Percentiles rank a stretch among this genome's conserved stretches.
Evolutionary conservation across 2,329 filamentous ascomycete genomes (phyloP).

Genomic region (Sporothrix brasiliensis): DNA sequence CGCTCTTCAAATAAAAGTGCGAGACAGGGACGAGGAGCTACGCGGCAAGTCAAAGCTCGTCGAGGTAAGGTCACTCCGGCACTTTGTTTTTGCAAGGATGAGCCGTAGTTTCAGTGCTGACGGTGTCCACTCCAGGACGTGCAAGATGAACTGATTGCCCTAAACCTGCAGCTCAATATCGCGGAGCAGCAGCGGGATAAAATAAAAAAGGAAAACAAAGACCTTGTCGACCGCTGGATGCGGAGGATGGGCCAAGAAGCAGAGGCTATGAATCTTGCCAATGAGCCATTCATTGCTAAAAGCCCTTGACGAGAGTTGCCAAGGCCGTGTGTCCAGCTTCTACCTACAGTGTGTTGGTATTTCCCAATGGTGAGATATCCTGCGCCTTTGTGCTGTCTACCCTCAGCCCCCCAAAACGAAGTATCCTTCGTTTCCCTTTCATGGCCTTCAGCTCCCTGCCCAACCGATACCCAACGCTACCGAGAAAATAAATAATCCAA

Average conservation of each 20-base stretch:
- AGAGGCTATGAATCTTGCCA: constrained; percentile 77
- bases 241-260: constrained; percentile 82
- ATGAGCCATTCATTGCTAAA: constrained; percentile 49
- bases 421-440: neutral
- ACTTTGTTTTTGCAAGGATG: neutral
- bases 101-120: neutral
- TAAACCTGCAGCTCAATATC: constrained; percentile 86
- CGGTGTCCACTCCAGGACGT: constrained; percentile 59
- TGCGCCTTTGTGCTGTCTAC: neutral
- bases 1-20: constrained; percentile 65
- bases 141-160: constrained; percentile 87
- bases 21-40: constrained; percentile 83
- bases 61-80: constrained; percentile 53
- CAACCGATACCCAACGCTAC: neutral
- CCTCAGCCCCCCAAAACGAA: neutral
- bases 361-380: constrained; percentile 8
- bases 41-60: constrained; percentile 80
- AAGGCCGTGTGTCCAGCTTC: neutral
- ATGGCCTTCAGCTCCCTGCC: neutral
- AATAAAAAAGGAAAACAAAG: constrained; percentile 80
- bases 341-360: neutral
- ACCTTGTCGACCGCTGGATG: constrained; percentile 91
- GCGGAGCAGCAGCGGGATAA: constrained; percentile 74
- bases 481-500: constrained; percentile 24
- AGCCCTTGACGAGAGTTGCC: constrained; percentile 24